Conservation (phyloP, 768 basidiomycete genomes). For the Hygrocybe punicea region DNA sequence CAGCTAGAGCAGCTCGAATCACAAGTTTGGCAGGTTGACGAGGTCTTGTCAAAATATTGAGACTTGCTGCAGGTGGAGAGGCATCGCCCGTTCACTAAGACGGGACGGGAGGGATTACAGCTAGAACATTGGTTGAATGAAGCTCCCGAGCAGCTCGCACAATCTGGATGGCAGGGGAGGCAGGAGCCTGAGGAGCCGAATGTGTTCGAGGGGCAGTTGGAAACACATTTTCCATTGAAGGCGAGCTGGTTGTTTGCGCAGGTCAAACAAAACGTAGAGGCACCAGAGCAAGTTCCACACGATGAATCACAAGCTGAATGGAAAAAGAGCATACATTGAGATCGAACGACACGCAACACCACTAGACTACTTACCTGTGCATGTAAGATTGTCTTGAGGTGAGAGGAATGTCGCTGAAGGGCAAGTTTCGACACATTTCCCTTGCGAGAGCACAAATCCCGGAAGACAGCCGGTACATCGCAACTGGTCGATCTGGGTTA, state of each 20-base stretch:
- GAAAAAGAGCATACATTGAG: not conserved
- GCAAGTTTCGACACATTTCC: conserved; percentile 66
- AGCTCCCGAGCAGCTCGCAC: conserved; percentile 74
- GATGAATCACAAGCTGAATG: conserved; percentile 59
- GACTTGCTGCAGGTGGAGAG: conserved; percentile 69
- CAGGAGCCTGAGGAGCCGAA: conserved; percentile 67
- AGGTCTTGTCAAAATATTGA: conserved; percentile 68
- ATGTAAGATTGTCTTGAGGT: conserved; percentile 69
- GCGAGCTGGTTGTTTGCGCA: conserved; percentile 68
- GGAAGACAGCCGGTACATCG: conserved; percentile 79
- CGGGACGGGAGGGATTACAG: conserved; percentile 65
- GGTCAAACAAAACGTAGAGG: conserved; percentile 67
- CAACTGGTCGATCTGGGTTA: conserved; percentile 60
- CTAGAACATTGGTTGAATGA: conserved; percentile 76
- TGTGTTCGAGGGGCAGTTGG: conserved; percentile 68
- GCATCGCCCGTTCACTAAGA: conserved; percentile 72
- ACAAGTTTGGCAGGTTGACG: conserved; percentile 64
- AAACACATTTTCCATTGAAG: conserved; percentile 68
- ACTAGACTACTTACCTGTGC: conserved; percentile 58
- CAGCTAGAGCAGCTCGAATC: conserved; percentile 79
- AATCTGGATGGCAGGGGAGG: conserved; percentile 80
- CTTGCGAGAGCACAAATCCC: conserved; percentile 68
- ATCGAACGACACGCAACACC: not conserved
- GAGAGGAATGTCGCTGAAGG: conserved; percentile 71
- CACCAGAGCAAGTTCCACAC: conserved; percentile 69